Evolutionary conservation across 148 eudicot species (phyloP), one percentile per base, ranked within the genome.

Genomic region (Salicornia ramosissima): DNA sequence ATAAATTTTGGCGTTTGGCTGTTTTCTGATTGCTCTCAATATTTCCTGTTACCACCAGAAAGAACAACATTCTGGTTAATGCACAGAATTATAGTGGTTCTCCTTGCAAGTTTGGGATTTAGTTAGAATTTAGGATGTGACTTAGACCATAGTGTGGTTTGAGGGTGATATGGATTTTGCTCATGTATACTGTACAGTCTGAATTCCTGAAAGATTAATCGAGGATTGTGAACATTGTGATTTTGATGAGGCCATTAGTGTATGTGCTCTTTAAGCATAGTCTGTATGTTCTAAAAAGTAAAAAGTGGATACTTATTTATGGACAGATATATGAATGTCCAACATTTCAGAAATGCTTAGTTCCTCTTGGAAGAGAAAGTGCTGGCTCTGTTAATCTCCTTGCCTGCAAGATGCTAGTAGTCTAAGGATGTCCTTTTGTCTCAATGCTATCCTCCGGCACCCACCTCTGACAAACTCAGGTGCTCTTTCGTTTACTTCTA

Each of bases 201-300:
- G 5, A 47, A 47, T 47, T 47, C 34, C 21, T 43, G 21, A 64
- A 64, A 16, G 5, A 46, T 43, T 63, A 63, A 40, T 19, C 11
- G 18, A 59, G 31, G 10, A 33, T 19, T 67, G 55, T 67, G 25
- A 46, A 46, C 55, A 40, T 65, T 66, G 47, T 22, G 50, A 64
- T 2, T 64, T 29, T 8, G 11, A 11, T 65, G 39, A 28, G 42
- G 42, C 19, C 53, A 16, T 26, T 47, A 21, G 5, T 28, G 13
- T 65, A 28, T 18, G 31, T 30, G 33, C 34, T 25, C 33, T 43
- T 5, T 28, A 14, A 50, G 40, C 31, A 14, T 29, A 16, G 19
- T 60, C 19, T 60, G 64, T 34, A 9, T 13, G 64, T 10, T 21
- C 14, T 55, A 26, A 19, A 33, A 55, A n/a, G 1, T 55, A 26